Conservation (phyloP, 139 green algal genomes). For the Chlorella ohadii region DNA sequence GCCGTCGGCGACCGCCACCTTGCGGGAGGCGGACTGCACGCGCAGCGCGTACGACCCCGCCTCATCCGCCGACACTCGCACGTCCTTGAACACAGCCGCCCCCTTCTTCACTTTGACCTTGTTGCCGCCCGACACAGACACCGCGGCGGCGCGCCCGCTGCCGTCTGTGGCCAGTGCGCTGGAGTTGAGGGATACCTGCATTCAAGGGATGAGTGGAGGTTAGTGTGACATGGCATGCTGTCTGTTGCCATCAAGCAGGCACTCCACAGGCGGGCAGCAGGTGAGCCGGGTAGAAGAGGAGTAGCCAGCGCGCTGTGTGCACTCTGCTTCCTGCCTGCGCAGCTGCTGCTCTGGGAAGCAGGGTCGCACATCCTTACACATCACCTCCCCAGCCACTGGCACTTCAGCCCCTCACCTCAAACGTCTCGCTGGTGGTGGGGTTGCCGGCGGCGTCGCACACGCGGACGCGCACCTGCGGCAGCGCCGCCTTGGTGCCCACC, state of each 20-base stretch:
- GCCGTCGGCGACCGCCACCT: conserved; percentile 58
- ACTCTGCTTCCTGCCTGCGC: background rate
- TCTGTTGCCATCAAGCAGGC: background rate
- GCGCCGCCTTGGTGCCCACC: conserved; percentile 45
- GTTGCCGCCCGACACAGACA: conserved; percentile 61
- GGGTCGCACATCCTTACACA: no score
- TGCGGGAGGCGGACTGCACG: conserved; percentile 47
- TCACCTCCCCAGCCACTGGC: background rate
- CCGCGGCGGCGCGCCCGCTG: conserved; percentile 50
- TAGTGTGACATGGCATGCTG: background rate
- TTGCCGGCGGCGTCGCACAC: conserved; percentile 65
- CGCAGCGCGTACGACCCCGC: conserved; percentile 61
- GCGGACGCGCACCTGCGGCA: conserved; percentile 53
- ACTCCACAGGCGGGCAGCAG: background rate
- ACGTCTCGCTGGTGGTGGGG: conserved; percentile 19
- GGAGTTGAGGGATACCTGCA: conserved; percentile 51
- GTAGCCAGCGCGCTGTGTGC: background rate
- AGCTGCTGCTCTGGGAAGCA: background rate
- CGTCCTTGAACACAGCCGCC: conserved; percentile 60
- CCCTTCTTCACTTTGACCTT: conserved; percentile 56
- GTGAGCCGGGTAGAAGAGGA: background rate
- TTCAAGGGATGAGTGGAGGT: background rate
- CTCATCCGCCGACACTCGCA: conserved; percentile 55
- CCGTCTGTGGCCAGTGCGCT: conserved; percentile 59
- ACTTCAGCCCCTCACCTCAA: conserved; percentile 49